Evolutionary conservation across 2,329 filamentous ascomycete species (phyloP), one percentile per base, ranked within the genome.

Genomic region (Triangularia verruculosa): DNA sequence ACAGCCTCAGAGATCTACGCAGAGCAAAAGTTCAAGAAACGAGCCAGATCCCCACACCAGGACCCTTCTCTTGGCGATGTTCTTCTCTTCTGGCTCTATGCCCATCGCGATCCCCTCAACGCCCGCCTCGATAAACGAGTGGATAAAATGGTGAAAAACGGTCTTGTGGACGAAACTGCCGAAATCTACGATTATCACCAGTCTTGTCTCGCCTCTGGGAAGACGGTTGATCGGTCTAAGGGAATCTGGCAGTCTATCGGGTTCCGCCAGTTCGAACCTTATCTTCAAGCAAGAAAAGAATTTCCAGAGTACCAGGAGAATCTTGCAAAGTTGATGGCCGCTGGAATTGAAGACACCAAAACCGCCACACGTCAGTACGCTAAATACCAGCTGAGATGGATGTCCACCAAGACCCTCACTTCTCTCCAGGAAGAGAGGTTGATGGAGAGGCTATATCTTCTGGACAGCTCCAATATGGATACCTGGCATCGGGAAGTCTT

Each of bases 221-320:
- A 80, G 1, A 68, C 75, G 0, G 77, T 95, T 1, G 92, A 98
- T 72, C 83, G 86, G 68, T 90, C 86, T 1, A 87, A 88, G 60
- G 96, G 95, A 0, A 96, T 99, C 52, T 99, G 94, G 93, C 90
- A 96, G 60, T 95, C 93, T 1, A 99, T 99, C 66, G 95, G 95
- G 0, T 97, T 93, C 77, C 97, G 96, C 74, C 92, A 99, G 73
- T 90, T 98, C 72, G 84, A 90, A 63, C 82, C 86, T 0, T 97
- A 93, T 71, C 78, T 93, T 24, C 70, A 78, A 1, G 83, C 84
- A 70, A 77, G 68, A 66, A 74, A 63, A 70, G 68, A 7, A 61
- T 52, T 58, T 13, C 57, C 67, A 60, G 66, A 70, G 27, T 57
- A 67, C 47, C 59, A 71, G 64, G 79, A 84, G 3, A 20, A 47